These are phyloP conservation scores for Venturia pyrina DNA, from an alignment of 2,329 filamentous ascomycete genomes.

Conservation along the genomic window DNA sequence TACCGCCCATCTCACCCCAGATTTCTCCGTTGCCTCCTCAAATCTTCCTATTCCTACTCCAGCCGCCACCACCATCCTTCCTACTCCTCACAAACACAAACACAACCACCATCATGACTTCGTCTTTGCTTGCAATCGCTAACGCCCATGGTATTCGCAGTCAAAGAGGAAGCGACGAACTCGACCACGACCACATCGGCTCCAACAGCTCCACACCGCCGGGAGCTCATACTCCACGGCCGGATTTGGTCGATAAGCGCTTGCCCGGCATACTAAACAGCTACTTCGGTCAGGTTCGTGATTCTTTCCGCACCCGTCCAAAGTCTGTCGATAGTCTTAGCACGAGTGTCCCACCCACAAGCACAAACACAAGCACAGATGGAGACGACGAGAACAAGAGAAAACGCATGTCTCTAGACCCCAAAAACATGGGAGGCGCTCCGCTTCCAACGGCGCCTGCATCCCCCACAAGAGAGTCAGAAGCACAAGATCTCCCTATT, in stretches of 20 bases:
- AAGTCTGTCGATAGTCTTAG: slow-evolving; percentile 28
- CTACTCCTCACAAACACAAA: background rate
- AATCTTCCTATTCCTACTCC: background rate
- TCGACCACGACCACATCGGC: slow-evolving; percentile 62
- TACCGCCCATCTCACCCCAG: background rate
- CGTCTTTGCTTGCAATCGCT: slow-evolving; percentile 7
- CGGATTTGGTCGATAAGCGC: slow-evolving; percentile 82
- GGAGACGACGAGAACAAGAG: background rate
- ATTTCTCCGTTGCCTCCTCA: slow-evolving; percentile 10
- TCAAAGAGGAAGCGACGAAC: slow-evolving; percentile 42
- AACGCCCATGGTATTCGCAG: slow-evolving; percentile 1
- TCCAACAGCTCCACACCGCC: slow-evolving; percentile 76
- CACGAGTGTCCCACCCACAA: slow-evolving; percentile 15
- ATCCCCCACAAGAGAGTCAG: slow-evolving; percentile 7
- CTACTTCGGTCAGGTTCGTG: slow-evolving; percentile 99
- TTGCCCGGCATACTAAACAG: slow-evolving; percentile 87
- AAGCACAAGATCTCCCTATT: slow-evolving; percentile 5
- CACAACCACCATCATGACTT: slow-evolving; percentile 5
- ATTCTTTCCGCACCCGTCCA: slow-evolving; percentile 41
- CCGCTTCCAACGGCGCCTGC: slow-evolving; percentile 12
- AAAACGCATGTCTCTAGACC: background rate
- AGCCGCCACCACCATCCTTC: background rate
- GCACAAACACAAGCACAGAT: slow-evolving; percentile 16
- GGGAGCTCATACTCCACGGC: slow-evolving; percentile 84
- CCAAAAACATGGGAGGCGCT: background rate